These are phyloP conservation scores for Aureobasidium sp. DNA, from an alignment of 2,329 filamentous ascomycete species.

Conservation along the genomic window DNA sequence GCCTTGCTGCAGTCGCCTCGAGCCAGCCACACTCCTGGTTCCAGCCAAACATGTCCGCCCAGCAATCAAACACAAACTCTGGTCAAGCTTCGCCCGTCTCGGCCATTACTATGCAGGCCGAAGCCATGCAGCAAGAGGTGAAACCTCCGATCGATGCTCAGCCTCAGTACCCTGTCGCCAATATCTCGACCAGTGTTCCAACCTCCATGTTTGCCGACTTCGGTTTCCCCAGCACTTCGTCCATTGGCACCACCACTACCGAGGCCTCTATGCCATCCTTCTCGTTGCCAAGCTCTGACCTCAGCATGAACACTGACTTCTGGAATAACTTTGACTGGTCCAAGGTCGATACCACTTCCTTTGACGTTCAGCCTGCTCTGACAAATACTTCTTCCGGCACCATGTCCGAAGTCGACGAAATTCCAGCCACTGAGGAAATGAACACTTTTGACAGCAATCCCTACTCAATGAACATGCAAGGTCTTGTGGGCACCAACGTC, in stretches of 20 bases:
- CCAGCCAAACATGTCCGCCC: not conserved
- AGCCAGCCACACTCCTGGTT: not conserved
- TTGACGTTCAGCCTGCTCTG: slow-evolving; percentile 27
- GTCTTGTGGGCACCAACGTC: slow-evolving; percentile 25
- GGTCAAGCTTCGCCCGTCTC: slow-evolving; percentile 10
- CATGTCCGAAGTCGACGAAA: slow-evolving; percentile 30
- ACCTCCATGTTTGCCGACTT: slow-evolving; percentile 8
- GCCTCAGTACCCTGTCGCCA: not conserved
- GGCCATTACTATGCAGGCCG: not conserved
- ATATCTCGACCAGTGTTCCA: slow-evolving; percentile 5
- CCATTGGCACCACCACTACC: not conserved
- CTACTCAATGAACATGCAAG: slow-evolving; percentile 24
- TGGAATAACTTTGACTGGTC: slow-evolving; percentile 14
- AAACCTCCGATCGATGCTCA: not conserved
- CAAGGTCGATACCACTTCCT: slow-evolving; percentile 12
- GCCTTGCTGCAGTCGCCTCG: slow-evolving; percentile 30
- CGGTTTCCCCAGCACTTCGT: slow-evolving; percentile 7
- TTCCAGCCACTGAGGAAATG: slow-evolving; percentile 26
- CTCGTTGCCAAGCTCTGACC: slow-evolving; percentile 12
- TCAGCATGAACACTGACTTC: slow-evolving; percentile 2
- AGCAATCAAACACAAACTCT: not conserved
- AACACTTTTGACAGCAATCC: slow-evolving; percentile 26
- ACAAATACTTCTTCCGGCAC: slow-evolving; percentile 31
- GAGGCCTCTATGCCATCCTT: slow-evolving; percentile 5
- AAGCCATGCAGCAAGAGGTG: not conserved